Evolutionary conservation across 108 stramenopile genomes (phyloP), one percentile per base, ranked within the genome.

Genomic region (Conticribra weissflogii): DNA sequence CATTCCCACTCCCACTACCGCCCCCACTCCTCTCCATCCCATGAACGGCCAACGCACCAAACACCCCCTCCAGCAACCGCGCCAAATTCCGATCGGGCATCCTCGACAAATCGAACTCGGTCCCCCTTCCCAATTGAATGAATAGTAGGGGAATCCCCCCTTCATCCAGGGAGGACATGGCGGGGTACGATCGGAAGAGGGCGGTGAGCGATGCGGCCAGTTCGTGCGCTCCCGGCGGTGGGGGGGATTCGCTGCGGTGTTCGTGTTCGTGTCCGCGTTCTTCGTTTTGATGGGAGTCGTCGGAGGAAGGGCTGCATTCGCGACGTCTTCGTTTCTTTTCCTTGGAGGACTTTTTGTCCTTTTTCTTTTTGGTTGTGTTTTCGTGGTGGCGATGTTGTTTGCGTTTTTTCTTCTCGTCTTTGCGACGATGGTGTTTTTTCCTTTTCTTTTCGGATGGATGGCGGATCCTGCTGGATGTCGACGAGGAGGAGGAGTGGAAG

Each of bases 1-100:
- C 62, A 2, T 30, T 28, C 5, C 36, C 36, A 41, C 36, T 41
- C 5, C 36, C 36, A 41, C 12, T 41, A 41, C 36, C 36, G 12
- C 36, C 36, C 12, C 36, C 12, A 12, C 36, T 41, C 8, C 36
- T 41, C 33, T 70, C 69, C 75, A 81, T 76, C 45, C 79, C 79
- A 55, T 81, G 75, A 17, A 71, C 32, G 25, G 31, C 34, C 28
- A 81, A 48, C 7, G 69, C 30, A 21, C 54, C 32, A 34, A 81
- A 81, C 32, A 81, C 74, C n/a, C 34, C 74, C 24, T 64, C 69
- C 25, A 81, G 30, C 46, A 76, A 66, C 33, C 49, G 33, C 23
- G 75, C 75, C 8, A 81, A 74, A 49, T 64, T 64, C 27, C 70
- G 59, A 63, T 81, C 75, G 3, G 79, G 69, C 75, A 81, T 76